A percentile compares a stretch with the other conserved stretches of the same genome.
These are phyloP conservation scores for Alternaria longipes DNA, from an alignment of 2,329 filamentous ascomycete species.

Conservation along the genomic window DNA sequence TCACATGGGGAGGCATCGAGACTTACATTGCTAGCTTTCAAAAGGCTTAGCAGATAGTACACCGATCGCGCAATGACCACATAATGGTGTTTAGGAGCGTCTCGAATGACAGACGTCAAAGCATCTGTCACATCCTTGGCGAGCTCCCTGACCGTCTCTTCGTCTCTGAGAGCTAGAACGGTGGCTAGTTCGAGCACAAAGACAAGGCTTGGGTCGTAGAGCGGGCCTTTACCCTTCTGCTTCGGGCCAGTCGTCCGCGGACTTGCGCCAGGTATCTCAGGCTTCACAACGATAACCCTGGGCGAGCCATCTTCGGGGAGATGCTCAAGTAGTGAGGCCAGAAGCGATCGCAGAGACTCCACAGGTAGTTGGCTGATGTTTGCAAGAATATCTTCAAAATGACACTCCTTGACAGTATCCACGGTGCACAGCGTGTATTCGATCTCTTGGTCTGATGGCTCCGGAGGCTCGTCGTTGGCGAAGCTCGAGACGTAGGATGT, in stretches of 20 bases:
- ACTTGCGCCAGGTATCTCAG: conserved; percentile 75
- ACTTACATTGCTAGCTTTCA: conserved; percentile 85
- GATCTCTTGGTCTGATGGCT: conserved; percentile 95
- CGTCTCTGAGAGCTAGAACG: conserved; percentile 78
- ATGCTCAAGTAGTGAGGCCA: conserved; percentile 79
- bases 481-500: conserved; percentile 99
- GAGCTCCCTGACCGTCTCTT: conserved; percentile 74
- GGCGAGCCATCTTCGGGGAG: conserved; percentile 86
- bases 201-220: conserved; percentile 85
- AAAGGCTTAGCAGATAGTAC: conserved; percentile 84
- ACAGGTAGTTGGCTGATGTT: conserved; percentile 78
- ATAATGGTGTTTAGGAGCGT: conserved; percentile 79
- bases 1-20: not conserved
- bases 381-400: conserved; percentile 80
- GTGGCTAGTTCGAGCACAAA: conserved; percentile 94
- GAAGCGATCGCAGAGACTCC: conserved; percentile 67
- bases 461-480: conserved; percentile 94
- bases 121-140: conserved; percentile 83
- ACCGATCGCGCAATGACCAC: conserved; percentile 84
- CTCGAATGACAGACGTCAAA: conserved; percentile 82
- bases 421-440: conserved; percentile 95
- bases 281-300: conserved; percentile 86
- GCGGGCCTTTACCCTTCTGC: conserved; percentile 63
- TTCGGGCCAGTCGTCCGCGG: conserved; percentile 70
- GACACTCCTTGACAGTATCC: conserved; percentile 91